Evolutionary conservation across 2,329 filamentous ascomycete genomes (phyloP), one percentile per base, ranked within the genome.

Genomic region (Fusarium sulawesiense): DNA sequence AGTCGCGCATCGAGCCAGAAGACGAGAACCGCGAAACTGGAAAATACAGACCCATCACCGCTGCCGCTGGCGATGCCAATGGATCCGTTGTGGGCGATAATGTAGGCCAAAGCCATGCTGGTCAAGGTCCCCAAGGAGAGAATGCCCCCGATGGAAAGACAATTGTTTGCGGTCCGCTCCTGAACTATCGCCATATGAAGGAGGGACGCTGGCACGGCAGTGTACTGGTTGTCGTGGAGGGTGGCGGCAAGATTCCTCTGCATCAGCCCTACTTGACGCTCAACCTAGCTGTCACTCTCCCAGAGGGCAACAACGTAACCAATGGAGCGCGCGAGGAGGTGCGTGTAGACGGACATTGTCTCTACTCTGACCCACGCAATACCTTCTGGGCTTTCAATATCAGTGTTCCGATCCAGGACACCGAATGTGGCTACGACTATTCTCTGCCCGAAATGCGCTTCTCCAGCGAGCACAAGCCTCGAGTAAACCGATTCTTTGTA

Each of bases 331-430:
- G 85, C 56, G 74, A 82, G 85, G 86, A 87, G 83, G 65, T 42
- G 49, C 78, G 73, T 18, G 63, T 77, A 54, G 72, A 78, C 48
- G 72, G 74, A 44, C 76, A 83, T 80, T 82, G 86, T 85, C 77
- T 95, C 81, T 82, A 91, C 89, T 87, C 91, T 77, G 86, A 91
- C 75, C 79, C 81, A 49, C 81, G 86, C 81, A 82, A 90, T 85
- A 98, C 95, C 0, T 99, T 99, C 80, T 99, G 96, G 96, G 88
- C 91, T 60, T 99, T 98, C 81, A 91, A 92, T 73, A 79, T 99
- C 32, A 86, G 90, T 72, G 88, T 97, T 40, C 92, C 94, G 68
- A 87, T 99, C 66, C 88, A 88, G 55, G 79, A 84, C 16, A 82
- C 79, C 63, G 93, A 97, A 83, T 86, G 89, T 60, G 87, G 88